Base-by-base conservation (phyloP, 208 protist genomes). In the Acanthamoeba culbertsoni region DNA sequence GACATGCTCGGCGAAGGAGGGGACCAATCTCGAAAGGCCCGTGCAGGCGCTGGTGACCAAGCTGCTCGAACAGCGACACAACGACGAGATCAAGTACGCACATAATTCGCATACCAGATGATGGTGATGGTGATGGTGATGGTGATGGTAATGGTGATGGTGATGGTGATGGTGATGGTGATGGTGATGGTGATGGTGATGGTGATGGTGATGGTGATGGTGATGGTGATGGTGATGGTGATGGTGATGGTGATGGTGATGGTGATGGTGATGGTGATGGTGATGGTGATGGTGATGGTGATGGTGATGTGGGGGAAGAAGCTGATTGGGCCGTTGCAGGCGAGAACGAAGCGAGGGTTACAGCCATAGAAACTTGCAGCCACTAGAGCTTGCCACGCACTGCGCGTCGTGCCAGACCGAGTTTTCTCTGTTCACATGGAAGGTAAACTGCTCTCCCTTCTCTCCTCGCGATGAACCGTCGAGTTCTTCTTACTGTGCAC, bases 1-100 rank as follows among this genome's bases (percentile, higher is more conserved):
- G 73, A 84, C 73, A 4, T 84, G 73, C 26, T 84, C 73, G 73
- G 73, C 73, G 43, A 84, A 84, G 73, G 73, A 84, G 23, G 73
- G 55, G 28, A 23, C 73, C 73, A 55, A 84, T 31, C 43, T 84
- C 23, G 6, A 33, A 16, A n/a, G 40, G 45, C 73, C 73, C 73
- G 18, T 84, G 4, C 43, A 46, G 43, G 14, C 23, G 43, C 73
- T 84, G 16, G 23, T 84, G 43, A 57, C 73, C 73, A 84, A 84
- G 33, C 45, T 84, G 14, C 73, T 84, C 43, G 73, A 84, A 35
- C 73, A 84, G 73, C 73, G 73, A 20, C 73, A 84, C 73, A 84
- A 40, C 73, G 73, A 84, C 40, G 73, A 84, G 26, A 84, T 84
- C 73, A 84, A 84, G 73, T 84, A 35, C 28, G 73, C 12, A 8